A percentile compares a stretch with the other conserved stretches of the same genome.
Conservation (phyloP, 2,329 filamentous ascomycete genomes). For the Sporothrix phasma region DNA sequence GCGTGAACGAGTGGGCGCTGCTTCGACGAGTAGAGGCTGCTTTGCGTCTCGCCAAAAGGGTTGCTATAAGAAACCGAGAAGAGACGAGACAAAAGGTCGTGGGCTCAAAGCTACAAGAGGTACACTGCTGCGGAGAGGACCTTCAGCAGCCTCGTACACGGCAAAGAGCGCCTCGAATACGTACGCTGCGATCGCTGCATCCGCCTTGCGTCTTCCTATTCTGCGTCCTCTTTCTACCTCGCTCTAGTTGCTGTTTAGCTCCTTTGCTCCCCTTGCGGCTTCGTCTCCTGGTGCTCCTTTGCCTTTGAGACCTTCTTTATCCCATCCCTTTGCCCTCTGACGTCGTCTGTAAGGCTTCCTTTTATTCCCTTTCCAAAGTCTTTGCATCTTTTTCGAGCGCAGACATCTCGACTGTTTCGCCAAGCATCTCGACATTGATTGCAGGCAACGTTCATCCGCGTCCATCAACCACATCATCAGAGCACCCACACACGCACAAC, state of each 20-base stretch:
- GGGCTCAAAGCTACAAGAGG: not conserved
- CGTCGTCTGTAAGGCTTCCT: not conserved
- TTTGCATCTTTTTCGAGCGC: not conserved
- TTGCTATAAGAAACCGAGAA: not conserved
- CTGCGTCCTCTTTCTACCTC: not conserved
- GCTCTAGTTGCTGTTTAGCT: too few relatives aligned
- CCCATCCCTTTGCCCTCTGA: not conserved
- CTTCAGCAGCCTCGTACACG: too few relatives aligned
- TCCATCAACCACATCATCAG: not conserved
- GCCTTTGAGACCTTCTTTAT: not conserved
- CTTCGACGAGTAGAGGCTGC: too few relatives aligned
- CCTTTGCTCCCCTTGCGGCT: not conserved
- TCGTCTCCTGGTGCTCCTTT: not conserved
- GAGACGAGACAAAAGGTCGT: not conserved
- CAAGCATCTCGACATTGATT: not conserved
- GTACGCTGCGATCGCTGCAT: not conserved
- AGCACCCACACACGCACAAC: not conserved
- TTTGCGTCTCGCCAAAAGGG: too few relatives aligned
- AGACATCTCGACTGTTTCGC: not conserved
- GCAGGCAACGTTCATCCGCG: not conserved
- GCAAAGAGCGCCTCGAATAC: not conserved
- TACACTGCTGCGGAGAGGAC: not conserved
- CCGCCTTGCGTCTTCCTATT: not conserved
- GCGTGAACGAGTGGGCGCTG: too few relatives aligned
- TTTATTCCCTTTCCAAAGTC: not conserved